phyloP scores from a whole-genome alignment of 208 protist genomes.

The Crithidia acanthocephali region DNA sequence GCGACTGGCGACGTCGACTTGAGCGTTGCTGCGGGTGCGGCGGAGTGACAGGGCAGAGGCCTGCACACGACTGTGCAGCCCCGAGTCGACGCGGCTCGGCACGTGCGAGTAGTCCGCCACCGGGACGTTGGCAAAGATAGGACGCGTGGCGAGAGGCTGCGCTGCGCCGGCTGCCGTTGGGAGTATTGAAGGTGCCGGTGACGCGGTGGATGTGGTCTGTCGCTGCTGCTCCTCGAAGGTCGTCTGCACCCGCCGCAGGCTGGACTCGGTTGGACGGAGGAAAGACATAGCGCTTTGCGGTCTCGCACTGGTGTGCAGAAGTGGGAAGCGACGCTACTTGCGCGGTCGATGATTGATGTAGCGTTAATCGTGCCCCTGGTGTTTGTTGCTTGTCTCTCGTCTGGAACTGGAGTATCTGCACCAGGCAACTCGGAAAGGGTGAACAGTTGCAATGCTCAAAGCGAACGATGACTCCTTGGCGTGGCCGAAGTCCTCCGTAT shows the following conservation, averaged over 20 bases:
- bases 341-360: background rate
- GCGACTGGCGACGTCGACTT: background rate
- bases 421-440: too few relatives aligned
- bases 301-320: too few relatives aligned
- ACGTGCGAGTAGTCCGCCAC: conserved; percentile 29
- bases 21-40: background rate
- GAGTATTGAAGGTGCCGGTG: background rate
- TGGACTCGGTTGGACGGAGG: conserved; percentile 44
- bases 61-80: conserved; percentile 29
- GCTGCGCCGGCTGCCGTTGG: background rate
- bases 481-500: background rate
- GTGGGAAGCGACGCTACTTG: background rate
- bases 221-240: conserved; percentile 13
- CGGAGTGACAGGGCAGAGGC: conserved; percentile 12
- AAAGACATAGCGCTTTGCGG: too few relatives aligned
- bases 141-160: background rate
- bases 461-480: background rate
- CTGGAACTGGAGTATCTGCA: too few relatives aligned
- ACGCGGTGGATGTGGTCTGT: background rate
- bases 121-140: background rate
- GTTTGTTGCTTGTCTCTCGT: too few relatives aligned
- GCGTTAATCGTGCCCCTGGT: too few relatives aligned
- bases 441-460: too few relatives aligned
- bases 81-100: conserved; percentile 31
- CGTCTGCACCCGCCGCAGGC: conserved; percentile 38